Conservation (phyloP, 2,329 filamentous ascomycete species). For the Diplodia seriata region DNA sequence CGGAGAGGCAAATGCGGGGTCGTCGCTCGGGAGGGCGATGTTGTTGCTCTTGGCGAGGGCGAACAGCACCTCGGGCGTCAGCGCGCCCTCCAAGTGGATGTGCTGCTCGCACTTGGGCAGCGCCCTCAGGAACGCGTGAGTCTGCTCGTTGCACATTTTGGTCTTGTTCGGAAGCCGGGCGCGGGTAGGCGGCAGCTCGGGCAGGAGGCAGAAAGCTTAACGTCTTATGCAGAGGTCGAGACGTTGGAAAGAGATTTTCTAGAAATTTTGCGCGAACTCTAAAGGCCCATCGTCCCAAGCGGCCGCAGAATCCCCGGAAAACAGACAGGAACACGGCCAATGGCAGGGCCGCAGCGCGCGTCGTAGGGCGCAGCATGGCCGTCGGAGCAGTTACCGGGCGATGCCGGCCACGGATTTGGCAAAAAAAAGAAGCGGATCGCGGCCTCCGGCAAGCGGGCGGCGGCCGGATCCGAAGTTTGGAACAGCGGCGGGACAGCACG, state of each 20-base stretch:
- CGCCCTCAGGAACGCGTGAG: constrained; percentile 66
- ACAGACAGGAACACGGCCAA: constrained; percentile 16
- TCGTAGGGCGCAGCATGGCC: background rate
- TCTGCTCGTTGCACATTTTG: constrained; percentile 62
- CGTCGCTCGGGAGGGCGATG: constrained; percentile 62
- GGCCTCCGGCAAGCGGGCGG: constrained; percentile 15
- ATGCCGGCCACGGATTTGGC: constrained; percentile 11
- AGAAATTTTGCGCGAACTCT: constrained; percentile 8
- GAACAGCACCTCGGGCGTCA: constrained; percentile 75
- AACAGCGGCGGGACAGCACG: constrained; percentile 11
- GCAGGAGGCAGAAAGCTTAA: background rate
- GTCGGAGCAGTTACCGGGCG: constrained; percentile 1
- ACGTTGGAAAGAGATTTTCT: constrained; percentile 5
- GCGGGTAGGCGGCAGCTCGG: constrained; percentile 5
- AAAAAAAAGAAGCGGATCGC: background rate
- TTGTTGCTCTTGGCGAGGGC: constrained; percentile 70
- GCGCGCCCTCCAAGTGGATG: constrained; percentile 78
- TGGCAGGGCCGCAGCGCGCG: background rate
- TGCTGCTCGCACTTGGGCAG: constrained; percentile 85
- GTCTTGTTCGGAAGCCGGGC: background rate
- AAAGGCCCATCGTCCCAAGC: constrained; percentile 7
- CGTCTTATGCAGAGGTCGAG: background rate
- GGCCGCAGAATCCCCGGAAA: constrained; percentile 20
- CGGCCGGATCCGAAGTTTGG: constrained; percentile 28
- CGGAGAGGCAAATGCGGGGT: constrained; percentile 68